Evolutionary conservation across 371 early-diverging fungal genomes (phyloP), one percentile per base, ranked within the genome.

Genomic region (Mucor mucedo): DNA sequence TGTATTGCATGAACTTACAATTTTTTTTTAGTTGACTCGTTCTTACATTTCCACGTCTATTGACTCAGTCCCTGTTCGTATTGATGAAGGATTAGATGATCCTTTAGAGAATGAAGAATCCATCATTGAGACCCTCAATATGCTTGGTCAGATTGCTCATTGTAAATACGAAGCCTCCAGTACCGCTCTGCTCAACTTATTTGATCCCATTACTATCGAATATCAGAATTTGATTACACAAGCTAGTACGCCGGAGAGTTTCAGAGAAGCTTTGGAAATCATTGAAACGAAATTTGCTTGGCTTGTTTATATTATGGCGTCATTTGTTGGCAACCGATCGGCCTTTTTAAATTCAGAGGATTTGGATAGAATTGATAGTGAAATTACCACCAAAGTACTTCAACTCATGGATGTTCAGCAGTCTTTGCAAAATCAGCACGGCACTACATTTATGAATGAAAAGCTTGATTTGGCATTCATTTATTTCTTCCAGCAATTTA

Each of bases 271-370:
- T 2, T 53, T 87, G 21, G 83, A 83, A 38, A 69, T 86, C 0
- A 78, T 78, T 39, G 91, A 92, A 66, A 75, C 83, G 29, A 87
- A 87, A 73, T 82, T 93, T 71, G 88, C 94, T 1, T 95, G 94
- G 94, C 78, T 92, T 30, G 88, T 93, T 16, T 92, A 95, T 55
- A 84, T 88, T 21, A 89, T 88, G 70, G 90, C 91, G 48, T 81
- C 88, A 3, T 88, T 83, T 64, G 78, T 87, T 47, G 90, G 84
- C 11, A 91, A 75, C 52, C 72, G 89, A 65, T 75, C 83, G n/a
- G 73, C 85, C 40, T 89, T 86, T 52, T 72, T 86, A 61, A 87
- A 84, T 52, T 84, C 88, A 0, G 88, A 88, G 7, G 85, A 84
- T 40, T 69, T 87, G 47, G 90, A 91, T 65, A 66, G 77, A 10